Evolutionary conservation across 2,329 filamentous ascomycete genomes (phyloP).

Genomic region (Xylaria sp.): DNA sequence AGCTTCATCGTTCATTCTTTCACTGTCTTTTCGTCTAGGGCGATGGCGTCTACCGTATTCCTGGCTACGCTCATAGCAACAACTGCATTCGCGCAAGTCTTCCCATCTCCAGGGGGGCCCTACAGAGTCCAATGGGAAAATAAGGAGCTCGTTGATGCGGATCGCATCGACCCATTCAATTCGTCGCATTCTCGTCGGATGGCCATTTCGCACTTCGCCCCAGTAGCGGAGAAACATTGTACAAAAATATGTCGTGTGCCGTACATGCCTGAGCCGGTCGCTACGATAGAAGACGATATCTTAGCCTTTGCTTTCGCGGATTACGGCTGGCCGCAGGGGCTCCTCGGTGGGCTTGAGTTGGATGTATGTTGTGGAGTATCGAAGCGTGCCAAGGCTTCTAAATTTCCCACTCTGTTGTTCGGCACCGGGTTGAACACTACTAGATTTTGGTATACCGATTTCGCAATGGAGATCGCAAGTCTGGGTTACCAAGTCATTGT

Average conservation of each 20-base stretch:
- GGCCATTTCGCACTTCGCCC: conserved; percentile 33
- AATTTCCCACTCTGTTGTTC: conserved; percentile 29
- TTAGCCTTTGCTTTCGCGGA: conserved; percentile 24
- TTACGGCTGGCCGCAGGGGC: conserved; percentile 30
- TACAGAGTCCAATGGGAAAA: conserved; percentile 34
- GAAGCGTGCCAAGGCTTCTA: conserved; percentile 10
- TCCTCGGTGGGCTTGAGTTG: conserved; percentile 27
- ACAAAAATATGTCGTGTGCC: conserved; percentile 23
- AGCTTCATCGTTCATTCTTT: not conserved
- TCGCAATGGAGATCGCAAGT: conserved; percentile 35
- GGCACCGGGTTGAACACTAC: conserved; percentile 35
- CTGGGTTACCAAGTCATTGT: conserved; percentile 33
- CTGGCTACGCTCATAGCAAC: conserved; percentile 26
- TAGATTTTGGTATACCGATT: conserved; percentile 31
- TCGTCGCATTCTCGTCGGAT: conserved; percentile 30
- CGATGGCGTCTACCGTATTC: conserved; percentile 25
- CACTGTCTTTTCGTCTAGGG: not conserved
- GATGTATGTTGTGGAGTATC: conserved; percentile 34
- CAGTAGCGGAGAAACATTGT: conserved; percentile 27
- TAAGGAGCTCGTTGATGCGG: conserved; percentile 30
- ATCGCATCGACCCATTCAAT: conserved; percentile 35
- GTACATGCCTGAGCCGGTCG: conserved; percentile 28
- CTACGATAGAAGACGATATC: conserved; percentile 33
- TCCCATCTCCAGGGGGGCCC: conserved; percentile 28
- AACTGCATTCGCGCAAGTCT: conserved; percentile 28